Base-by-base conservation (phyloP, 2,329 filamentous ascomycete genomes). In the Diaporthe sp. region DNA sequence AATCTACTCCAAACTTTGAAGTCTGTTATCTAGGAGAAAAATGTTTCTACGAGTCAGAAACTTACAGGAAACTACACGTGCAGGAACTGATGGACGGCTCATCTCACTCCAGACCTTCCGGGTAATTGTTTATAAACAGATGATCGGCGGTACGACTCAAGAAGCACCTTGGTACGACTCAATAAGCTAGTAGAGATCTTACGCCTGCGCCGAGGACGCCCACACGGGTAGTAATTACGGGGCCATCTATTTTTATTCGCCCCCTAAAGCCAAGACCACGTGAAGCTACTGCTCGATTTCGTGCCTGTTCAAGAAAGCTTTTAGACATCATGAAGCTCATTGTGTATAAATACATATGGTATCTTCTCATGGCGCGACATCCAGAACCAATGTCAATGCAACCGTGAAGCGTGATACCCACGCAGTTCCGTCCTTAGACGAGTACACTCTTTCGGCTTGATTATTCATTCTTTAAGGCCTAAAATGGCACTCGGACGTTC, bases 151-250 rank as follows among this genome's bases (percentile, higher is more conserved):
- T 55, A 31, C 53, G 53, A 55, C 25, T 55, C 53, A 55, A 31
- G 53, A 55, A 55, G 12, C 25, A 55, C 53, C 25, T 31, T 55
- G 53, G 25, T 63, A 22, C 39, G 60, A 63, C 25, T 47, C 60
- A 63, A 63, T 25, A 47, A 47, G 39, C n/a, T 44, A 47, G 60
- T 63, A 28, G 25, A 63, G 60, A 63, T 47, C 39, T 63, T 47
- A 10, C 39, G 39, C 25, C n/a, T 63, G 17, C 15, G 15, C 25
- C 39, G 60, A 47, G 39, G 37, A 63, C 37, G 13, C 58, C 37
- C 39, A 44, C 37, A 28, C 58, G 39, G 37, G 13, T 44, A 44
- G 22, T 28, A 44, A 63, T 28, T 25, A 22, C 15, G 15, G 58
- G 37, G n/a, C 37, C 5, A 42, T 63, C 37, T 63, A 61, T 28